phyloP scores from a whole-genome alignment of 1,284 basidiomycete species.

The Coniophora puteana region DNA sequence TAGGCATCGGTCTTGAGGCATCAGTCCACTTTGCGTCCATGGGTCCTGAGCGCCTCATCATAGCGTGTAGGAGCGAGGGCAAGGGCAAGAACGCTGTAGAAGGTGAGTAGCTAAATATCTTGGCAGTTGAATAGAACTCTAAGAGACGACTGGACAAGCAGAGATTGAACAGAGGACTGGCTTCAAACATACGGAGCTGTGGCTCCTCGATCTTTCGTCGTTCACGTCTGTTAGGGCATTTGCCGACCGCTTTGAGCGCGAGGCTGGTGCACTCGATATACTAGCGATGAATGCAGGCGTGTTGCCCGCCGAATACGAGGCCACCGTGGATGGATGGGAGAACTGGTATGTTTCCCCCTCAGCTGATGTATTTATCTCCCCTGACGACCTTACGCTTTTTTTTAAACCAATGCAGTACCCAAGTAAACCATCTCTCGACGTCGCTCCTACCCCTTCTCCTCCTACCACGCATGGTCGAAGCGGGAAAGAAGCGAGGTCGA shows the following conservation, averaged over 20 bases:
- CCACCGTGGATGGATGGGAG: slow-evolving; percentile 30
- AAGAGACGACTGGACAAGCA: no score
- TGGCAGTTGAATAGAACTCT: background rate
- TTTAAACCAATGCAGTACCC: no score
- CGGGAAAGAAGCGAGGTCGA: slow-evolving; percentile 9
- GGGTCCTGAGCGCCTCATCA: slow-evolving; percentile 35
- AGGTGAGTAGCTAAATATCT: slow-evolving; percentile 6
- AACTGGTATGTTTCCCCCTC: slow-evolving; percentile 15
- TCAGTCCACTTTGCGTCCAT: slow-evolving; percentile 41
- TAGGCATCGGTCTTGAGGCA: slow-evolving; percentile 40
- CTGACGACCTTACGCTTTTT: background rate
- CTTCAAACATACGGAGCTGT: slow-evolving; percentile 20
- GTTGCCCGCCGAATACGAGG: slow-evolving; percentile 9
- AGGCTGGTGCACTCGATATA: slow-evolving; percentile 25
- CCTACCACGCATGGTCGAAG: slow-evolving; percentile 29
- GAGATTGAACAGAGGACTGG: slow-evolving; percentile 24
- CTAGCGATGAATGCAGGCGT: slow-evolving; percentile 31
- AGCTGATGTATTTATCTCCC: background rate
- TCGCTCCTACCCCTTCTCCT: slow-evolving; percentile 36
- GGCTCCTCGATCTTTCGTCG: slow-evolving; percentile 25
- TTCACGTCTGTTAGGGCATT: slow-evolving; percentile 28
- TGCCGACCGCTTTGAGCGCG: slow-evolving; percentile 11
- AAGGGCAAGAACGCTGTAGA: slow-evolving; percentile 32
- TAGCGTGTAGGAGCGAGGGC: slow-evolving; percentile 36
- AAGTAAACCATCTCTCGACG: slow-evolving; percentile 38